Base-by-base conservation (phyloP, 2,329 filamentous ascomycete species). In the Xylaria sp. region DNA sequence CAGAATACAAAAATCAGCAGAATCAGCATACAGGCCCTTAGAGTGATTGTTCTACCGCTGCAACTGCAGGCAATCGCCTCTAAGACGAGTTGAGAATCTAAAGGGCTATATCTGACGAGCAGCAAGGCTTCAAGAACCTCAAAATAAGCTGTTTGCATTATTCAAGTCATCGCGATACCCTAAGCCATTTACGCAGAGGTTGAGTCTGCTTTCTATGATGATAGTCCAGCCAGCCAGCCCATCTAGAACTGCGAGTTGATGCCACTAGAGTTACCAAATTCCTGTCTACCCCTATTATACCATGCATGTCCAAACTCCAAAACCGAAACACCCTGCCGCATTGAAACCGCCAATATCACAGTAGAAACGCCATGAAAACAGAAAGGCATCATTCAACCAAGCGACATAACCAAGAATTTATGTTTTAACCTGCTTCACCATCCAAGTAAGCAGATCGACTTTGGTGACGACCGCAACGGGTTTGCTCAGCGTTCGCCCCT, bases 401-500 rank as follows among this genome's bases (percentile, higher is more conserved):
- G 37, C 20, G 6, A 28, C 23, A 39, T 46, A 31, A 52, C 28
- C 18, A 15, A 28, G 48, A 2, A 5, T 63, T 65, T 65, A 75
- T 34, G 59, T 59, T 80, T 87, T 86, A 72, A 77, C 72, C 73
- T 82, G 85, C 81, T 91, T 93, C 46, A 98, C 90, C 88, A 99
- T 90, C 91, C 93, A 99, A 51, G 91, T 94, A 76, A 99, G 82
- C 76, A 99, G 81, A 82, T 99, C 96, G 5, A 99, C 96, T 87
- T 99, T 99, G 39, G 96, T 98, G 8, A 97, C 94, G 9, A 99
- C 90, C 8, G 94, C 96, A 59, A 96, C 85, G 1, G 97, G 94
- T 85, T 93, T 97, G 55, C 87, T 87, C 65, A 89, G 80, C n/a
- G 77, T 75, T 50, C 76, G 77, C 13, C 83, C 88, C 69, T 85